Conservation (phyloP, 2,329 filamentous ascomycete species). For the Beauveria scarabaeidicola region DNA sequence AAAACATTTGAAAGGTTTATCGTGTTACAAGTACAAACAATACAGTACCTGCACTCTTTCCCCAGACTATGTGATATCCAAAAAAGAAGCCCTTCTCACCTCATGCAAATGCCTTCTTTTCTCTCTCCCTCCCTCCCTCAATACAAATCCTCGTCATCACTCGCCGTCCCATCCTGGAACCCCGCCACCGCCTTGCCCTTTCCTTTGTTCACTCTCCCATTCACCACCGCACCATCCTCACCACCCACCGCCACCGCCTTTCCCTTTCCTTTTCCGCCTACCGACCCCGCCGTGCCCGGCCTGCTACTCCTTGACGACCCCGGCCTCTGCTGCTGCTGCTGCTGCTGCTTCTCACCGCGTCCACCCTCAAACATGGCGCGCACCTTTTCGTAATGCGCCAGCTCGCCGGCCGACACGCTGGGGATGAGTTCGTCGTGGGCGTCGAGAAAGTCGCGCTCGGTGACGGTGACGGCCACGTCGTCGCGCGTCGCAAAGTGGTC, state of each 20-base stretch:
- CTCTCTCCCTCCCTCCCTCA: constrained; percentile 18
- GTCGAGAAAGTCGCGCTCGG: constrained; percentile 75
- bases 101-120: background rate
- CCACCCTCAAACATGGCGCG: constrained; percentile 70
- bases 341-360: constrained; percentile 26
- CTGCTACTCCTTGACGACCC: constrained; percentile 27
- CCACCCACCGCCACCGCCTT: constrained; percentile 27
- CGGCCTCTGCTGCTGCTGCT: constrained; percentile 8
- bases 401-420: constrained; percentile 83
- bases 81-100: background rate
- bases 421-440: constrained; percentile 84
- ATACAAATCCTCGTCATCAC: constrained; percentile 50
- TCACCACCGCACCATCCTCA: constrained; percentile 25
- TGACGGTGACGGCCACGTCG: constrained; percentile 81
- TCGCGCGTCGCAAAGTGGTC: constrained; percentile 79
- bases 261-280: constrained; percentile 21
- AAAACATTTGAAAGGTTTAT: background rate
- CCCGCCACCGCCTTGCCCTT: constrained; percentile 47
- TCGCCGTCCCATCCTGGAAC: constrained; percentile 45
- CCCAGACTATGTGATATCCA: background rate
- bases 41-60: background rate
- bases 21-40: background rate
- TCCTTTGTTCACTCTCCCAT: constrained; percentile 33
- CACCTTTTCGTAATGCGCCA: constrained; percentile 84
- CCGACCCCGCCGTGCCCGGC: constrained; percentile 16